Conservation (phyloP, 2,329 filamentous ascomycete species). For the Cercospora janseana region DNA sequence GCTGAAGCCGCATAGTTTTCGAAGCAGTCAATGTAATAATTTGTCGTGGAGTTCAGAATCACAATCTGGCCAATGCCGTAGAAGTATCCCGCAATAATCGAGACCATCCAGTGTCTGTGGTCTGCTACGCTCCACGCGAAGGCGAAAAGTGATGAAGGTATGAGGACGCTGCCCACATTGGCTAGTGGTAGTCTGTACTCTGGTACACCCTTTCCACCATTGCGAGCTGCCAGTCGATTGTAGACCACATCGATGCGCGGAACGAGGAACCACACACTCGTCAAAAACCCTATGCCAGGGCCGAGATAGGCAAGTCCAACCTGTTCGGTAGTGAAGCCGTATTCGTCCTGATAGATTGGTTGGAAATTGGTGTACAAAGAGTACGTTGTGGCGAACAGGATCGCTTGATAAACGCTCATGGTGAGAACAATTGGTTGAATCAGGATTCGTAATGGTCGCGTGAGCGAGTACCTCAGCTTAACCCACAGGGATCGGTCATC, state of each 20-base stretch:
- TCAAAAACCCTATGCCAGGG: slow-evolving; percentile 46
- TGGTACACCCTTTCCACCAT: slow-evolving; percentile 43
- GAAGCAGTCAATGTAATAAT: slow-evolving; percentile 56
- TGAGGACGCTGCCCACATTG: slow-evolving; percentile 46
- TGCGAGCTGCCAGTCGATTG: slow-evolving; percentile 43
- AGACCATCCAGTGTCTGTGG: slow-evolving; percentile 44
- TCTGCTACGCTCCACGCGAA: slow-evolving; percentile 47
- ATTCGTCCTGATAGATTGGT: slow-evolving; percentile 45
- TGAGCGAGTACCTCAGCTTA: slow-evolving; percentile 42
- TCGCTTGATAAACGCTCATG: slow-evolving; percentile 49
- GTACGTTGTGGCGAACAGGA: slow-evolving; percentile 51
- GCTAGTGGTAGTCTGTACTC: slow-evolving; percentile 49
- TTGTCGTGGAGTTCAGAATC: slow-evolving; percentile 54
- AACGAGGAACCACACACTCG: slow-evolving; percentile 48
- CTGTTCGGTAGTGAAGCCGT: slow-evolving; percentile 48
- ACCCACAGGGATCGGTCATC: slow-evolving; percentile 40
- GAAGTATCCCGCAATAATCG: slow-evolving; percentile 46
- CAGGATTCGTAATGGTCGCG: slow-evolving; percentile 45
- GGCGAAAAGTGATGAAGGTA: slow-evolving; percentile 47
- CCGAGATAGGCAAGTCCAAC: slow-evolving; percentile 49
- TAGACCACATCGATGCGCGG: slow-evolving; percentile 50
- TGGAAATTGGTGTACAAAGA: slow-evolving; percentile 51
- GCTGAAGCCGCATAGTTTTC: slow-evolving; percentile 52
- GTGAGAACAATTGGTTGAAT: slow-evolving; percentile 48
- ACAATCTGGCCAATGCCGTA: slow-evolving; percentile 51